Evolutionary conservation across 1,284 basidiomycete genomes (phyloP).

Genomic region (Cystobasidium sp.): DNA sequence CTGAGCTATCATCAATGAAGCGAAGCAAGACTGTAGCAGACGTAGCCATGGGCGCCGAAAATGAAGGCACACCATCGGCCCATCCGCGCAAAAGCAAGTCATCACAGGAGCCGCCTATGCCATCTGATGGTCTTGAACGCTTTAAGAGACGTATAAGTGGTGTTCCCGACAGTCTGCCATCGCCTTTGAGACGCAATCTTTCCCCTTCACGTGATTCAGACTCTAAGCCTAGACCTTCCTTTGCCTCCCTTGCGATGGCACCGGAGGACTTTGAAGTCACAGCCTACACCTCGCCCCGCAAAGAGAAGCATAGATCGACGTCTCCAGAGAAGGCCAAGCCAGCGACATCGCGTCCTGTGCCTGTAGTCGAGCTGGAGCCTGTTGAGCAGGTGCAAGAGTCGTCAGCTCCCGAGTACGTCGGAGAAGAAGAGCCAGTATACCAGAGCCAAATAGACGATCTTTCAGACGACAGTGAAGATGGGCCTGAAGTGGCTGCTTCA

Average conservation of each 20-base stretch:
- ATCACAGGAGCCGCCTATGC: background rate
- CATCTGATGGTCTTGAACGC: slow-evolving; percentile 15
- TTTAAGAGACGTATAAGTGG: slow-evolving; percentile 16
- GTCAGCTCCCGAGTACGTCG: background rate
- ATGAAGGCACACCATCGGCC: background rate
- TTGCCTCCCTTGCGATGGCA: slow-evolving; percentile 17
- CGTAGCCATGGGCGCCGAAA: background rate
- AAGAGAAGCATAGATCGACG: background rate
- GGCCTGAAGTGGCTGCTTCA: background rate
- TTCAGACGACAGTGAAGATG: background rate
- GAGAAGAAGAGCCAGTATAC: background rate
- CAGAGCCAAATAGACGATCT: background rate
- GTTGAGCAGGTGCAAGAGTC: background rate
- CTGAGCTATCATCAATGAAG: background rate
- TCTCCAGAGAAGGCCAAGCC: background rate
- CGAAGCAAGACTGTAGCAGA: slow-evolving; percentile 30
- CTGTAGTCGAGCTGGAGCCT: background rate
- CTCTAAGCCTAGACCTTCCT: background rate
- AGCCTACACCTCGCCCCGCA: slow-evolving; percentile 6
- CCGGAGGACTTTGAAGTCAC: slow-evolving; percentile 23
- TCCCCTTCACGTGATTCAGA: background rate
- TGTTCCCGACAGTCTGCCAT: slow-evolving; percentile 17
- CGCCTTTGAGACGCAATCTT: slow-evolving; percentile 4
- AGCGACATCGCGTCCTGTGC: background rate
- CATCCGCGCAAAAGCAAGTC: background rate